Conservation (phyloP, 805 yeast species). For the Ogataea naganishii region DNA sequence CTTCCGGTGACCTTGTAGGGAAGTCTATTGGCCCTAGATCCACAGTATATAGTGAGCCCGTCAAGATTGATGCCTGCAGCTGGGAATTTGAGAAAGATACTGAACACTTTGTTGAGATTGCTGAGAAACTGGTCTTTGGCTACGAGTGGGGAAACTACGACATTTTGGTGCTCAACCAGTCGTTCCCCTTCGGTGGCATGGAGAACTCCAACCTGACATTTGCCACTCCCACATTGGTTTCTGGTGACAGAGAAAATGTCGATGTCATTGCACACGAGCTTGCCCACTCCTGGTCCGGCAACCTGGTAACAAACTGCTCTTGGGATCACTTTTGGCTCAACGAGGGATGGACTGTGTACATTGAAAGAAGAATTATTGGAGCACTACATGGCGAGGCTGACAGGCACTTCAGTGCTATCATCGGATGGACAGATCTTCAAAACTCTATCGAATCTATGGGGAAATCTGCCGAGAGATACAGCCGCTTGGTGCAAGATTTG, state of each 20-base stretch:
- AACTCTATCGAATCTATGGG: slow-evolving; percentile 63
- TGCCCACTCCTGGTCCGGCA: slow-evolving; percentile 91
- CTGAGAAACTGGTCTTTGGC: slow-evolving; percentile 66
- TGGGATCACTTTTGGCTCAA: slow-evolving; percentile 95
- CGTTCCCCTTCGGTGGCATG: slow-evolving; percentile 89
- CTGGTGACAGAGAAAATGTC: slow-evolving; percentile 79
- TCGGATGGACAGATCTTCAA: slow-evolving; percentile 81
- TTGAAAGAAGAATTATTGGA: slow-evolving; percentile 78
- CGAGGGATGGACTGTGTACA: slow-evolving; percentile 93
- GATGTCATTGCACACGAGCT: slow-evolving; percentile 90
- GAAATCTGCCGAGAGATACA: slow-evolving; percentile 37
- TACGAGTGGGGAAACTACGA: slow-evolving; percentile 85
- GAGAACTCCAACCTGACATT: slow-evolving; percentile 89
- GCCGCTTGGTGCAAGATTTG: slow-evolving; percentile 63
- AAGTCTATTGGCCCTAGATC: slow-evolving; percentile 82
- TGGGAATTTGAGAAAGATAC: slow-evolving; percentile 76
- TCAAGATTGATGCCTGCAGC: slow-evolving; percentile 55
- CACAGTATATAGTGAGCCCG: slow-evolving; percentile 71
- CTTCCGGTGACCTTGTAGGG: slow-evolving; percentile 67
- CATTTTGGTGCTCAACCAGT: slow-evolving; percentile 69
- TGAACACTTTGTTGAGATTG: slow-evolving; percentile 70
- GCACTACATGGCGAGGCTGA: slow-evolving; percentile 68
- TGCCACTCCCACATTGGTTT: slow-evolving; percentile 80
- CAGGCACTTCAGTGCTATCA: slow-evolving; percentile 75
- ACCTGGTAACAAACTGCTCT: slow-evolving; percentile 79